Evolutionary conservation across 2,329 filamentous ascomycete species (phyloP).

Genomic region (Fusarium nisikadoi): DNA sequence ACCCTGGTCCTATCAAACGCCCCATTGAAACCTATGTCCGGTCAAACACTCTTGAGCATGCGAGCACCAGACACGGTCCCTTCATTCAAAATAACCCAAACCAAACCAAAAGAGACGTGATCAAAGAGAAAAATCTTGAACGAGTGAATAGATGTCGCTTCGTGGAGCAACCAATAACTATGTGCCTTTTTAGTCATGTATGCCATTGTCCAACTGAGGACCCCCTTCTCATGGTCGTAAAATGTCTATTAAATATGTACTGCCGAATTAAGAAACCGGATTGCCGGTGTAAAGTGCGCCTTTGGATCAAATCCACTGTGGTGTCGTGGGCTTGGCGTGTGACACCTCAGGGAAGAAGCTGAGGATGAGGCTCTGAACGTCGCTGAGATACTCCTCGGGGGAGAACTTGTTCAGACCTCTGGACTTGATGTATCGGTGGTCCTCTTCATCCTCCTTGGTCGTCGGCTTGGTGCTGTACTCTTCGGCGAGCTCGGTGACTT

Average conservation of each 20-base stretch:
- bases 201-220: constrained; percentile 29
- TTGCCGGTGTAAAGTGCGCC: constrained; percentile 15
- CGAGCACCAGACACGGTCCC: constrained; percentile 23
- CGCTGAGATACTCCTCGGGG: constrained; percentile 84
- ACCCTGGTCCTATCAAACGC: constrained; percentile 42
- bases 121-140: constrained; percentile 28
- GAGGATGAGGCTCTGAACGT: constrained; percentile 77
- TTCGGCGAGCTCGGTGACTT: constrained; percentile 93
- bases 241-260: constrained; percentile 49
- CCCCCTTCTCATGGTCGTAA: constrained; percentile 40
- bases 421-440: constrained; percentile 71
- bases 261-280: constrained; percentile 42
- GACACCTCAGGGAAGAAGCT: constrained; percentile 64
- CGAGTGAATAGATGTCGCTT: constrained; percentile 28
- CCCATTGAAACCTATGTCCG: constrained; percentile 21
- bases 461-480: constrained; percentile 76
- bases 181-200: constrained; percentile 26
- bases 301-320: constrained; percentile 68
- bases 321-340: constrained; percentile 48
- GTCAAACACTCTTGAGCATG: constrained; percentile 10
- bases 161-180: constrained; percentile 17
- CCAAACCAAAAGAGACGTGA: constrained; percentile 28
- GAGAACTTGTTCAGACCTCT: constrained; percentile 78
- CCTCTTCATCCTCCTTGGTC: constrained; percentile 72
- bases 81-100: constrained; percentile 18